These are phyloP conservation scores for Quercus lobata DNA, from an alignment of 331 rosid species.

Conservation along the genomic window DNA sequence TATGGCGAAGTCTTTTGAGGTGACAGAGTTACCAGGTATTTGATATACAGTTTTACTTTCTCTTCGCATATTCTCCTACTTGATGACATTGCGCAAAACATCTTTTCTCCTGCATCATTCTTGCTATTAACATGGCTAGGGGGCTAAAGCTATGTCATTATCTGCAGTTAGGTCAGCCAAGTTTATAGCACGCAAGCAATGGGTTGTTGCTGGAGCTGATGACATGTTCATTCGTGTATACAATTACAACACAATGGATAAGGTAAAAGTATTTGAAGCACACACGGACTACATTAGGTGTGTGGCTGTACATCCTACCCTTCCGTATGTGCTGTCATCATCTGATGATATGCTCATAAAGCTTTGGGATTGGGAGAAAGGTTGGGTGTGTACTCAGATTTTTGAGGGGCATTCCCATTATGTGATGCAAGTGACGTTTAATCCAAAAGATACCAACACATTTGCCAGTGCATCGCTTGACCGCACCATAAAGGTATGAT, in stretches of 20 bases:
- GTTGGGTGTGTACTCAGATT: constrained; percentile 92
- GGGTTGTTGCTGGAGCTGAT: constrained; percentile 82
- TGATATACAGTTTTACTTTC: constrained; percentile 4
- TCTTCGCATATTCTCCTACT: constrained; percentile 9
- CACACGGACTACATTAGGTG: constrained; percentile 69
- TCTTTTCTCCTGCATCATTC: constrained; percentile 14
- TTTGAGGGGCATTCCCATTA: constrained; percentile 99
- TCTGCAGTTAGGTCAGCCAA: constrained; percentile 68
- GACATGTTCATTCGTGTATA: constrained; percentile 67
- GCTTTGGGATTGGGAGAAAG: constrained; percentile 81
- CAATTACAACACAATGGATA: constrained; percentile 74
- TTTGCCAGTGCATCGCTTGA: constrained; percentile 99
- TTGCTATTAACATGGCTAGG: constrained; percentile 1
- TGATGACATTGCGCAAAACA: constrained; percentile 12
- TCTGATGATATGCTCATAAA: constrained; percentile 77
- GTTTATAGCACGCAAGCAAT: constrained; percentile 69
- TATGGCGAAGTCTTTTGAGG: constrained; percentile 97
- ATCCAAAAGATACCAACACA: constrained; percentile 98
- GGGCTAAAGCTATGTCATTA: constrained; percentile 26
- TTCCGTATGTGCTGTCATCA: constrained; percentile 65
- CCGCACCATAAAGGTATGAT: constrained; percentile 90
- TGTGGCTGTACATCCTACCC: constrained; percentile 73
- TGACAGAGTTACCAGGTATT: constrained; percentile 92
- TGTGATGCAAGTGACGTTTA: constrained; percentile 99
- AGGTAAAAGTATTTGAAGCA: constrained; percentile 60